phyloP scores from a whole-genome alignment of 257 asterid species.

The Prunella vulgaris region DNA sequence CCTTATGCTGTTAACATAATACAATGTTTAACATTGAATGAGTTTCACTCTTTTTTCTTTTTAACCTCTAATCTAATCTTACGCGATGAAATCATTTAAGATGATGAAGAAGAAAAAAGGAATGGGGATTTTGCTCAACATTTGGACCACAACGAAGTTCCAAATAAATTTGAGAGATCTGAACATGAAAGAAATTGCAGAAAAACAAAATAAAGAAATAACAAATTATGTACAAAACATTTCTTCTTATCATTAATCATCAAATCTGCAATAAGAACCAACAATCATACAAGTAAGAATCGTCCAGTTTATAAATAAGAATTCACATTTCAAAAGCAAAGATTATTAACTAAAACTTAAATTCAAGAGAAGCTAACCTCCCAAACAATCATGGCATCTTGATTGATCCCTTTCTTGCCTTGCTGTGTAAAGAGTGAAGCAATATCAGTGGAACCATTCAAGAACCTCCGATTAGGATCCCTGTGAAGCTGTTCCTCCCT shows the following conservation, averaged over 20 bases:
- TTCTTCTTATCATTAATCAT: not conserved
- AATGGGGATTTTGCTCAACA: not conserved
- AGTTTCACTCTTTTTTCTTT: too few species aligned
- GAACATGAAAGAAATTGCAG: too few species aligned
- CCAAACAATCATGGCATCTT: constrained; percentile 97
- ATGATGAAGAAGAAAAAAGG: not conserved
- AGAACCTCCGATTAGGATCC: constrained; percentile 62
- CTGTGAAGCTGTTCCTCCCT: constrained; percentile 66
- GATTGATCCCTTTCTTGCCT: constrained; percentile 86
- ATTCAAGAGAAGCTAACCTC: constrained; percentile 58
- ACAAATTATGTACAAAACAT: not conserved
- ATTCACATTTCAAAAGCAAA: too few species aligned
- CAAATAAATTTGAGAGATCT: not conserved
- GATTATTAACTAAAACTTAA: too few species aligned
- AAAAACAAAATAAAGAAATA: not conserved
- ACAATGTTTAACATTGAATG: not conserved
- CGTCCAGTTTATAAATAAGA: too few species aligned
- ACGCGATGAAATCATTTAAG: not conserved
- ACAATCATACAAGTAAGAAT: too few species aligned
- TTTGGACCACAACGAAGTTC: not conserved
- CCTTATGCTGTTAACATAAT: not conserved
- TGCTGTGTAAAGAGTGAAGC: constrained; percentile 73
- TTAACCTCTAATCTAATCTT: not conserved
- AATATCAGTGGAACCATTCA: constrained; percentile 71
- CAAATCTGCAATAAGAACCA: not conserved